These are phyloP conservation scores for Physaria fendleri DNA, from an alignment of 345 rosid genomes.

Conservation along the genomic window DNA sequence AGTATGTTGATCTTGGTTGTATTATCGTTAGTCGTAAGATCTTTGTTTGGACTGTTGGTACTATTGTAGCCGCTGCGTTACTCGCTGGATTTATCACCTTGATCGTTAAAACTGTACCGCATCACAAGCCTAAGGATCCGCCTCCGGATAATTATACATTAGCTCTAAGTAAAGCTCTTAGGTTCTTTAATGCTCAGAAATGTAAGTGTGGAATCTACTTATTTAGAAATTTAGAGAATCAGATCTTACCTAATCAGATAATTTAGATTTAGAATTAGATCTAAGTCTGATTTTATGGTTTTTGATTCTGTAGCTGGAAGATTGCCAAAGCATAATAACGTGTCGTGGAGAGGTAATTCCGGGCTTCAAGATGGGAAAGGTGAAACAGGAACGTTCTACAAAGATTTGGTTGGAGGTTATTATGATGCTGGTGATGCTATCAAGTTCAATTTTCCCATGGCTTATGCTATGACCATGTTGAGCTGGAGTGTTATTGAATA, in stretches of 20 bases:
- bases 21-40: slow-evolving; percentile 95
- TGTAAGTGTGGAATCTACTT: slow-evolving; percentile 34
- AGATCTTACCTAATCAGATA: background rate
- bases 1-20: slow-evolving; percentile 91
- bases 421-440: slow-evolving; percentile 98
- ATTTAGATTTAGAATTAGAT: background rate
- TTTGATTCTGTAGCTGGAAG: slow-evolving; percentile 59
- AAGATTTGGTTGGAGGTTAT: slow-evolving; percentile 79
- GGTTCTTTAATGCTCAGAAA: slow-evolving; percentile 95
- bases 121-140: slow-evolving; percentile 43
- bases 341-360: slow-evolving; percentile 92
- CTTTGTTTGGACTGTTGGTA: slow-evolving; percentile 85
- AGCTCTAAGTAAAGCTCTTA: slow-evolving; percentile 91
- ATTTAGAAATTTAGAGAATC: background rate
- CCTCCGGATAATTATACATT: slow-evolving; percentile 86
- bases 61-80: slow-evolving; percentile 47
- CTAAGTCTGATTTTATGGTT: background rate
- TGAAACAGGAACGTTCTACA: slow-evolving; percentile 31
- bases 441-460: slow-evolving; percentile 79
- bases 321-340: slow-evolving; percentile 83
- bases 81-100: slow-evolving; percentile 68
- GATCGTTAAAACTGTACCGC: slow-evolving; percentile 82
- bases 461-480: slow-evolving; percentile 95
- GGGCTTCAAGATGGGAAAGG: slow-evolving; percentile 76
- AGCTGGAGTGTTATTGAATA: slow-evolving; percentile 99